Evolutionary conservation across 495 filamentous ascomycete genomes (phyloP).

Genomic region (Tuber borchii): DNA sequence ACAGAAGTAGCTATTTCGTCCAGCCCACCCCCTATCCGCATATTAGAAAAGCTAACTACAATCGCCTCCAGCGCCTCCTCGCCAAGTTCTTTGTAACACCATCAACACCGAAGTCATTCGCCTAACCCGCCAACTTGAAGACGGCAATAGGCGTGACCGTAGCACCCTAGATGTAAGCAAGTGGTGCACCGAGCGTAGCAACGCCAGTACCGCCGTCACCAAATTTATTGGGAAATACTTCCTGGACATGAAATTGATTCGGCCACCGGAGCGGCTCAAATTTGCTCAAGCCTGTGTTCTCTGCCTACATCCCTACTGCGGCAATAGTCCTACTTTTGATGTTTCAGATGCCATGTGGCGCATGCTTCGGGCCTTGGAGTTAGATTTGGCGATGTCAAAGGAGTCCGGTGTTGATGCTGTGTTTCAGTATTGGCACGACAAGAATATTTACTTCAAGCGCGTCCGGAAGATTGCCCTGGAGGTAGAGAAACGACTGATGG

Average conservation of each 20-base stretch:
- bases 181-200: not conserved
- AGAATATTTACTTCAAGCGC: not conserved
- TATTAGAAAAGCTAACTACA: not conserved
- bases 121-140: not conserved
- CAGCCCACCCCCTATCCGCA: accelerated
- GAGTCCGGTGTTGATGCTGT: not conserved
- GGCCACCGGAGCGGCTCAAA: not conserved
- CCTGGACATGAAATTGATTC: not conserved
- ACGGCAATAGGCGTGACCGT: not conserved
- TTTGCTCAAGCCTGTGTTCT: not conserved
- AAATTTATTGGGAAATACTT: not conserved
- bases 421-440: not conserved
- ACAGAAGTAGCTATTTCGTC: not conserved
- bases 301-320: not conserved
- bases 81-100: not conserved
- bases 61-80: not conserved
- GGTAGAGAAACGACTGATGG: too few relatives aligned
- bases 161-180: not conserved
- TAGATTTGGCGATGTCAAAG: not conserved
- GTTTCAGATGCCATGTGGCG: not conserved
- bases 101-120: not conserved
- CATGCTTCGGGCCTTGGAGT: not conserved
- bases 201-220: not conserved
- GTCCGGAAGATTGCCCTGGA: too few relatives aligned
- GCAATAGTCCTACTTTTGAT: not conserved